Evolutionary conservation across 305 asterid genomes (phyloP).

Genomic region (Solanum hybrid): DNA sequence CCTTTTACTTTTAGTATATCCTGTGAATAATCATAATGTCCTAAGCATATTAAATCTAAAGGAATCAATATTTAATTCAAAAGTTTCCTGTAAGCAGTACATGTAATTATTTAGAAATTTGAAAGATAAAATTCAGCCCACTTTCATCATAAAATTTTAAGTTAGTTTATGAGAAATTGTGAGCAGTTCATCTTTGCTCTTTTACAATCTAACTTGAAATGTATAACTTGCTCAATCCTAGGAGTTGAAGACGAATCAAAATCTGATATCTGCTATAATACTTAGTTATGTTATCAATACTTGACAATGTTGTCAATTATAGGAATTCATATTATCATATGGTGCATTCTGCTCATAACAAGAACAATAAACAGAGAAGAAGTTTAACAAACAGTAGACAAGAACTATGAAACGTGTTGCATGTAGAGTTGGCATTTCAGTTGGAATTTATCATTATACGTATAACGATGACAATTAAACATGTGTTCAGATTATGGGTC

Average conservation of each 20-base stretch:
- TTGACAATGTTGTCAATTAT: background rate
- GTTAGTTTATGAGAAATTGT: background rate
- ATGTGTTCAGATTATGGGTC: background rate
- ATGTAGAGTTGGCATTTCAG: background rate
- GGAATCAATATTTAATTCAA: background rate
- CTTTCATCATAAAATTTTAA: background rate
- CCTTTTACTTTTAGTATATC: background rate
- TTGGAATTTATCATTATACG: background rate
- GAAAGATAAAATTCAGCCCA: background rate
- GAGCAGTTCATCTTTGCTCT: background rate
- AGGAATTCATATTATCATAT: background rate
- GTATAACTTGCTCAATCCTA: background rate
- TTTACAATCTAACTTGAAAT: background rate
- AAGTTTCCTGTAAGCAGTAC: background rate
- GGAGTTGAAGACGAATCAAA: background rate
- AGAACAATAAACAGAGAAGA: background rate
- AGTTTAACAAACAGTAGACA: background rate
- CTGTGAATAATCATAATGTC: background rate
- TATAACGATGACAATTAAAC: background rate
- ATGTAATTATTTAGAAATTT: background rate
- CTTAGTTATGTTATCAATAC: background rate
- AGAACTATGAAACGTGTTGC: background rate
- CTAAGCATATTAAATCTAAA: background rate
- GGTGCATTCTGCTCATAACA: background rate
- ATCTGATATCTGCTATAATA: background rate